phyloP scores from a whole-genome alignment of 106 monocot genomes.

The Platanthera zijinensis region DNA sequence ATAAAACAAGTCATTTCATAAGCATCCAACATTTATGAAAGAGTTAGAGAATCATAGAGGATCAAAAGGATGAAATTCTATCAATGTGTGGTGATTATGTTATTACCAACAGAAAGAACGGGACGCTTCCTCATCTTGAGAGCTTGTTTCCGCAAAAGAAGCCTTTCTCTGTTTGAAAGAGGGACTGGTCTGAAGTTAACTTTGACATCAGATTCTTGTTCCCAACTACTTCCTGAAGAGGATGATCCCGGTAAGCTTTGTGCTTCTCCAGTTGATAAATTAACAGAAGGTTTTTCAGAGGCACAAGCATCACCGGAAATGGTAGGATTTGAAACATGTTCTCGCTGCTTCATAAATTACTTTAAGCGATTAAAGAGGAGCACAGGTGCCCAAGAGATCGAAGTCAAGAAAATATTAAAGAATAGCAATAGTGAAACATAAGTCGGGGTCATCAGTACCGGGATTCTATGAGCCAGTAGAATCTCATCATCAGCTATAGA shows the following conservation, averaged over 20 bases:
- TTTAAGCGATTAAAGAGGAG: conserved; percentile 2
- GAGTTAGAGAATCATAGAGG: not conserved
- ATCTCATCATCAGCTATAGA: not conserved
- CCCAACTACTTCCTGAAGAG: conserved; percentile 2
- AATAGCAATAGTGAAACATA: not conserved
- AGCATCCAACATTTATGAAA: not conserved
- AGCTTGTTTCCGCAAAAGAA: conserved; percentile 84
- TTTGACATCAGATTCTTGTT: conserved; percentile 14
- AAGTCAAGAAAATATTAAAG: not conserved
- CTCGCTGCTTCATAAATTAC: conserved; percentile 19
- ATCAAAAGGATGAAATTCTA: not conserved
- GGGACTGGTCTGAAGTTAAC: conserved; percentile 37
- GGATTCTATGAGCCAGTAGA: not conserved
- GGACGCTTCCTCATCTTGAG: conserved; percentile 80
- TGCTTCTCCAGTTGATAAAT: conserved; percentile 13
- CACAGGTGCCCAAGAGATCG: not conserved
- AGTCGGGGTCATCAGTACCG: not conserved
- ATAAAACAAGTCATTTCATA: not conserved
- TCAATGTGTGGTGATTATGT: not conserved
- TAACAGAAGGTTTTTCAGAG: conserved; percentile 8
- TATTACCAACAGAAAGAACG: conserved; percentile 81
- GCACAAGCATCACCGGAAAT: conserved; percentile 5
- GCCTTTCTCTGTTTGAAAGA: conserved; percentile 83
- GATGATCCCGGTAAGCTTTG: conserved; percentile 1
- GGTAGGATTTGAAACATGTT: conserved; percentile 12